Percentiles rank a stretch among this genome's conserved stretches.
phyloP scores from a whole-genome alignment of 371 early-diverging fungal species.

The Synchytrium microbalum region DNA sequence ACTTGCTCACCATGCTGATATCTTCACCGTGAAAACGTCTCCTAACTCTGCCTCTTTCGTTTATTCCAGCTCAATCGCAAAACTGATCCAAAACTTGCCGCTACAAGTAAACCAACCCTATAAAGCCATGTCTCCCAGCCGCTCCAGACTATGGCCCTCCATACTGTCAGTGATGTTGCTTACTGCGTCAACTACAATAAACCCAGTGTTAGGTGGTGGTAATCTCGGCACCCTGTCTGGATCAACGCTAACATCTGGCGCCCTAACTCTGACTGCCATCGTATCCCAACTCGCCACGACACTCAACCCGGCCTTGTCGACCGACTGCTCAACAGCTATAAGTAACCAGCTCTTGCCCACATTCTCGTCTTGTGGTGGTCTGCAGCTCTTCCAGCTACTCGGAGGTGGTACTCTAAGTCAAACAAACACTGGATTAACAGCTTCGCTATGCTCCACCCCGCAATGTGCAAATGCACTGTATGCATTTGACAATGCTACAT shows the following conservation, averaged over 20 bases:
- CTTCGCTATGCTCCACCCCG: background rate
- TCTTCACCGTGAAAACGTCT: too few species aligned
- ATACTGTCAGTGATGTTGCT: too few species aligned
- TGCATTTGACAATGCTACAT: background rate
- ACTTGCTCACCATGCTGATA: too few species aligned
- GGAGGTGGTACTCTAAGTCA: background rate
- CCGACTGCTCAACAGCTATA: background rate
- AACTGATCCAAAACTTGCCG: too few species aligned
- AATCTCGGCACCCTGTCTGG: background rate
- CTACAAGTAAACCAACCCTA: too few species aligned
- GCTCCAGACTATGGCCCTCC: too few species aligned
- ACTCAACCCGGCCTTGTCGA: background rate
- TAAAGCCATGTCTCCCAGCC: too few species aligned
- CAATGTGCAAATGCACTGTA: slow-evolving; percentile 1
- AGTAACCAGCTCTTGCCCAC: background rate
- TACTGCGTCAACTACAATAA: too few species aligned
- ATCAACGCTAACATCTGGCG: background rate
- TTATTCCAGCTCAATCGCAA: too few species aligned
- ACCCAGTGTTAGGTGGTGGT: background rate
- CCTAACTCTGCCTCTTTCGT: too few species aligned
- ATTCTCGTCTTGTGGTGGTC: background rate
- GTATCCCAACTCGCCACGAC: background rate
- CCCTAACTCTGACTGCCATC: background rate
- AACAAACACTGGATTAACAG: background rate
- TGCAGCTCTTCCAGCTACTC: background rate